Evolutionary conservation across 305 asterid genomes (phyloP), one percentile per base, ranked within the genome.

Genomic region (Fraxinus floribunda): DNA sequence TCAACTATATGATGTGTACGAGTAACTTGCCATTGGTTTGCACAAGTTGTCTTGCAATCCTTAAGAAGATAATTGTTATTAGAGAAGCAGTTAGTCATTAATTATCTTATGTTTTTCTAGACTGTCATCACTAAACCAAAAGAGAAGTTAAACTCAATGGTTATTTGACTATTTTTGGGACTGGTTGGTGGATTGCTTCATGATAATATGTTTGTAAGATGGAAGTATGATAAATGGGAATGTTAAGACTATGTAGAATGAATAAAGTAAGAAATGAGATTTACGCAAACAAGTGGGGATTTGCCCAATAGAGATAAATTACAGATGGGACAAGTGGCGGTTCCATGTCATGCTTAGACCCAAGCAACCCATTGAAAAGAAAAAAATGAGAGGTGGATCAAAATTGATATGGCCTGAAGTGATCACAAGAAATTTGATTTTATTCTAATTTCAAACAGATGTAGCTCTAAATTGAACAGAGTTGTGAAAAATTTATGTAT

Each of bases 1-100:
- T 36, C 38, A 46, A 75, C 78, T 72, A 66, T 77, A 52, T 82
- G 81, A 78, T 70, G 55, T 78, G 44, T 75, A 41, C 20, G 35
- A 7, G 30, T 55, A 39, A 78, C 34, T 62, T 35, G 60, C 7
- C 68, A 41, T 55, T 60, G 44, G 4, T 41, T 41, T n/a, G 68
- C 18, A 15, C 77, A 34, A 10, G 26, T 22, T 77, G 16, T 38
- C 64, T 34, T 36, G 38, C 24, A 44, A 38, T 20, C 57, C 78
- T 62, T 78, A 32, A 29, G 49, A 38, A 36, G 80, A 72, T 73
- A 10, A 20, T 55, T 4, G 64, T 18, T 72, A 32, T 38, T 26
- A 75, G 46, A 79, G 46, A 16, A 46, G 38, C 36, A 26, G 2
- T 49, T 46, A n/a, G 41, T 46, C 62, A 57, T 29, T 76, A 44